Conservation (phyloP, 2,329 filamentous ascomycete species). For the Colletotrichum sublineola region DNA sequence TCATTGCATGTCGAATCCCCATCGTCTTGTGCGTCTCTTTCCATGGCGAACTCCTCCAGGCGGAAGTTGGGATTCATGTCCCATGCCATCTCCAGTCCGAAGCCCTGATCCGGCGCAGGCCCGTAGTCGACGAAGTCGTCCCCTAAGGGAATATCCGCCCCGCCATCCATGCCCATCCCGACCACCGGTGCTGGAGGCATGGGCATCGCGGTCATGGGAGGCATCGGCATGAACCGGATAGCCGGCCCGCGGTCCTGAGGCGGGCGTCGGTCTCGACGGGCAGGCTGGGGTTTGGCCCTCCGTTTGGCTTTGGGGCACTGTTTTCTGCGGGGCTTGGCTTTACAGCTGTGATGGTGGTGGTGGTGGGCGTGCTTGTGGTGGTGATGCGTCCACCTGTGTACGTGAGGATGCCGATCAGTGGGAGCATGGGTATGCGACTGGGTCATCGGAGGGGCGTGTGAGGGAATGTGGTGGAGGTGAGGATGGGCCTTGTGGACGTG, state of each 20-base stretch:
- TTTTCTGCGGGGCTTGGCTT: background rate
- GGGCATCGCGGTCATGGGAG: constrained; percentile 26
- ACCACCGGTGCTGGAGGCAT: constrained; percentile 18
- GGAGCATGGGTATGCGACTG: background rate
- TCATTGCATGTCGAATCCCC: constrained; percentile 17
- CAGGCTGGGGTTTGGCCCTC: background rate
- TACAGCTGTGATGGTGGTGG: background rate
- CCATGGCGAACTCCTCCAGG: constrained; percentile 10
- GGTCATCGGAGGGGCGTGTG: too few relatives aligned
- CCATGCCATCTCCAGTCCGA: constrained; percentile 28
- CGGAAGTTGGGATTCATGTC: constrained; percentile 15
- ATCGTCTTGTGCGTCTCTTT: constrained; percentile 5
- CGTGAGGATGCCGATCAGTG: background rate
- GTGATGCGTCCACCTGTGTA: constrained; percentile 26
- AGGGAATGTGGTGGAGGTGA: background rate
- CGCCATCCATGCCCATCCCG: constrained; percentile 2
- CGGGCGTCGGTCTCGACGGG: background rate
- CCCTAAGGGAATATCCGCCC: constrained; percentile 2
- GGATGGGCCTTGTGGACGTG: background rate
- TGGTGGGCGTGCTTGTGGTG: constrained; percentile 6
- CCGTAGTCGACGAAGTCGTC: constrained; percentile 39
- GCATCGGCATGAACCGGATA: constrained; percentile 29
- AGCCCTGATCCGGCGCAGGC: constrained; percentile 28
- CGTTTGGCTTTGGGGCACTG: background rate
- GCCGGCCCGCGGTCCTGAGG: background rate